These are phyloP conservation scores for Tolypocladium album DNA, from an alignment of 2,329 filamentous ascomycete species.

Conservation along the genomic window DNA sequence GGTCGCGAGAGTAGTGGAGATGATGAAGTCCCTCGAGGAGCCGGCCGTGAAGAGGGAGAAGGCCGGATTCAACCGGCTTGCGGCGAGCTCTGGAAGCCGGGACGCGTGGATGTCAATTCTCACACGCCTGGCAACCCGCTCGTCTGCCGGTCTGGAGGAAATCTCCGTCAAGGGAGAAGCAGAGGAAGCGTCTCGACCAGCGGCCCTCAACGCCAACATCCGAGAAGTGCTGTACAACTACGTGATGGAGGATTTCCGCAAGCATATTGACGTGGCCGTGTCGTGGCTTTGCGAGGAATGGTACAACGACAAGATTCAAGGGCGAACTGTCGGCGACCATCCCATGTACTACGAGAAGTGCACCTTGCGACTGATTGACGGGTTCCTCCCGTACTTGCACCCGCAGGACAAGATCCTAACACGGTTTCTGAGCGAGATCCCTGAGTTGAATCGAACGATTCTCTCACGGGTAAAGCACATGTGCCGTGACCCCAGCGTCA, in stretches of 20 bases:
- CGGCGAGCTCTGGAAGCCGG: constrained; percentile 71
- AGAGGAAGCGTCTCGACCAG: constrained; percentile 23
- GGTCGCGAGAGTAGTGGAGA: constrained; percentile 65
- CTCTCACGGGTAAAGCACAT: constrained; percentile 60
- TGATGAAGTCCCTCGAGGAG: constrained; percentile 65
- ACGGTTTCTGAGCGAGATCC: constrained; percentile 84
- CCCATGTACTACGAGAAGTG: constrained; percentile 67
- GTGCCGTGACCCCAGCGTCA: constrained; percentile 55
- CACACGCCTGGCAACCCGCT: constrained; percentile 72
- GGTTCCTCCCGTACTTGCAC: constrained; percentile 84
- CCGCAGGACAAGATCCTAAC: constrained; percentile 82
- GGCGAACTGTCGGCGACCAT: constrained; percentile 31
- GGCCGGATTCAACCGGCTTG: constrained; percentile 71
- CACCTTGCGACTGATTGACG: constrained; percentile 72
- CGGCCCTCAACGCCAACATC: constrained; percentile 56
- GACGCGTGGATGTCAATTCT: constrained; percentile 90
- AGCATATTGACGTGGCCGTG: constrained; percentile 80
- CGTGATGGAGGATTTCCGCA: constrained; percentile 84
- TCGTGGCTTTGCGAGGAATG: constrained; percentile 96
- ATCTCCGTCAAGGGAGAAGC: constrained; percentile 49
- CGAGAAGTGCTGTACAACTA: constrained; percentile 75
- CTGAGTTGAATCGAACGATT: constrained; percentile 61
- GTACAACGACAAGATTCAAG: constrained; percentile 69
- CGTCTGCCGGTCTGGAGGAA: constrained; percentile 59
- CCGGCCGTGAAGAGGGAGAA: constrained; percentile 49